phyloP scores from a whole-genome alignment of 1,284 basidiomycete species.

The Leccinum glutinopallens region DNA sequence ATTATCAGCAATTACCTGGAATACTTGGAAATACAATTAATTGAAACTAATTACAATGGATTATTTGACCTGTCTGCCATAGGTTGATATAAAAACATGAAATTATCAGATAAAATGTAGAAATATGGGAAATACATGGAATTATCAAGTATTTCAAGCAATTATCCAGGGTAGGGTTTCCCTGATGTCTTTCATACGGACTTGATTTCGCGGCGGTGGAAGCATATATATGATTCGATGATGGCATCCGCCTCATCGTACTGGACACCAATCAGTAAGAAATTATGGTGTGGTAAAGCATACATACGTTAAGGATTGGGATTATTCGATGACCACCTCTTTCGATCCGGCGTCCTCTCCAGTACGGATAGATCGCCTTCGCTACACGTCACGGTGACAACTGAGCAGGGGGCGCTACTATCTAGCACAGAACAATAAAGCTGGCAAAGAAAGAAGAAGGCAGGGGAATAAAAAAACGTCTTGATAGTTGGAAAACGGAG shows the following conservation, averaged over 20 bases:
- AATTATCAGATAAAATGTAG: too few species aligned
- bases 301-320: slow-evolving; percentile 74
- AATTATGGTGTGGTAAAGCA: background rate
- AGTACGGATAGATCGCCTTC: slow-evolving; percentile 75
- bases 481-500: slow-evolving; percentile 81
- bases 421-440: slow-evolving; percentile 60
- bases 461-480: slow-evolving; percentile 64
- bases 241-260: slow-evolving; percentile 88
- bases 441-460: slow-evolving; percentile 62
- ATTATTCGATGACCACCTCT: slow-evolving; percentile 80
- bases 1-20: too few species aligned
- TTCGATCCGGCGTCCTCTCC: slow-evolving; percentile 76
- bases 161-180: too few species aligned
- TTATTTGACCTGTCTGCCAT: too few species aligned
- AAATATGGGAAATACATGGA: too few species aligned
- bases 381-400: slow-evolving; percentile 58
- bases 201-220: slow-evolving; percentile 94
- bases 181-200: slow-evolving; percentile 95
- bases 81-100: too few species aligned
- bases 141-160: too few species aligned
- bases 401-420: slow-evolving; percentile 58
- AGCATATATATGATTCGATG: slow-evolving; percentile 97
- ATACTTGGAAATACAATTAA: too few species aligned
- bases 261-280: slow-evolving; percentile 42
- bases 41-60: too few species aligned